Conservation (phyloP, 2,329 filamentous ascomycete species). For the Botrytis galanthina region DNA sequence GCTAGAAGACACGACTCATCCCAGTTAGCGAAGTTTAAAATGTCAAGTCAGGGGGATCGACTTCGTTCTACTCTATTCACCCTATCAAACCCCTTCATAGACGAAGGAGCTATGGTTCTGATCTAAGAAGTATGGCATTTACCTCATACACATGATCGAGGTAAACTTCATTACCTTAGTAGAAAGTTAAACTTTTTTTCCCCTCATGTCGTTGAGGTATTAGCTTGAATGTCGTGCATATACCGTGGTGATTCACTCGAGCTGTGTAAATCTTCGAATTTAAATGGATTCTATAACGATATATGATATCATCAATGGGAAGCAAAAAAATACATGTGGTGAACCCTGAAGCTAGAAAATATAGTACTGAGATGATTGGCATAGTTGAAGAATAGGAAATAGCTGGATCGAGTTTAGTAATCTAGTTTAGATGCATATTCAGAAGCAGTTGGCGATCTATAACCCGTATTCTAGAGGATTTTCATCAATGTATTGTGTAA, state of each 20-base stretch:
- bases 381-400: not conserved
- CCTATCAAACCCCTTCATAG: accelerated
- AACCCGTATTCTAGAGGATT: accelerated
- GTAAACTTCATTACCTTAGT: not conserved
- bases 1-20: not conserved
- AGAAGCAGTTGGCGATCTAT: not conserved
- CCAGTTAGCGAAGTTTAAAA: not conserved
- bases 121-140: accelerated
- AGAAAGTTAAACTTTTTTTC: not conserved
- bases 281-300: not conserved
- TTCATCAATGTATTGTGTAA: not conserved
- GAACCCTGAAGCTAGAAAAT: not conserved
- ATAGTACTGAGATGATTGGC: not conserved
- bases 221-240: not conserved
- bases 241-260: not conserved
- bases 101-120: not conserved
- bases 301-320: not conserved
- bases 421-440: accelerated
- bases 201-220: not conserved
- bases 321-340: not conserved
- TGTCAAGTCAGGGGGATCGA: not conserved
- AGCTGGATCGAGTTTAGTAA: not conserved
- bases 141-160: not conserved
- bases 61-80: not conserved
- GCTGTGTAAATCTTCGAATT: not conserved